A percentile compares a stretch with the other conserved stretches of the same genome.
These are phyloP conservation scores for Tylopilus sp. DNA, from an alignment of 768 basidiomycete genomes.

Conservation along the genomic window DNA sequence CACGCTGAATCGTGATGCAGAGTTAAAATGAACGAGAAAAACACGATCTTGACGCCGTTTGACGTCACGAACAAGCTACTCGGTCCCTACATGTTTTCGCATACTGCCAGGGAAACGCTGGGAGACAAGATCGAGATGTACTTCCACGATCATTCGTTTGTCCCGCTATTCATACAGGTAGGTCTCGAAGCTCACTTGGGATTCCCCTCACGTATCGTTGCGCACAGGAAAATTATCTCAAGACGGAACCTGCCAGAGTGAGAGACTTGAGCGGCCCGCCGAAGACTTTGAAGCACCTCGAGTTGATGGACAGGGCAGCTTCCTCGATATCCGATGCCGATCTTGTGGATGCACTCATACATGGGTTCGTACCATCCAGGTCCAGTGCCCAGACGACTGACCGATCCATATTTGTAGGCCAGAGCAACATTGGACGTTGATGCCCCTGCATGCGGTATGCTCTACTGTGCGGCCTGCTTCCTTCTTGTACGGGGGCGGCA, in stretches of 20 bases:
- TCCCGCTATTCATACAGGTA: conserved; percentile 94
- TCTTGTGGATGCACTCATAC: conserved; percentile 88
- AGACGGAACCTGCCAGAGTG: conserved; percentile 65
- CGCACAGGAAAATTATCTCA: conserved; percentile 88
- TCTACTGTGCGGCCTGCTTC: conserved; percentile 90
- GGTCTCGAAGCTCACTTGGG: background rate
- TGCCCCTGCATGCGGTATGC: conserved; percentile 90
- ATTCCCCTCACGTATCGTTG: background rate
- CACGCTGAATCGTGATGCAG: conserved; percentile 39
- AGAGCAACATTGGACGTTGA: conserved; percentile 93
- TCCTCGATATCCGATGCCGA: conserved; percentile 95
- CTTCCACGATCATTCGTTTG: conserved; percentile 93
- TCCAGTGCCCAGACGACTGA: background rate
- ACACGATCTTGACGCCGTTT: conserved; percentile 87
- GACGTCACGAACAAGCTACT: conserved; percentile 86
- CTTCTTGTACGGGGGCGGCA: conserved; percentile 69
- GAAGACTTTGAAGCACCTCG: conserved; percentile 64
- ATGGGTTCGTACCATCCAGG: conserved; percentile 53
- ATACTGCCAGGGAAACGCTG: conserved; percentile 75
- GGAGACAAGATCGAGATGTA: conserved; percentile 94
- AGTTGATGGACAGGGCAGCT: conserved; percentile 84
- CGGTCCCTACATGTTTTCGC: conserved; percentile 87
- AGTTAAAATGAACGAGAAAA: conserved; percentile 88
- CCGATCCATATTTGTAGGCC: conserved; percentile 45
- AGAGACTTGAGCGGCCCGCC: conserved; percentile 61